Evolutionary conservation across 1,284 basidiomycete species (phyloP), one percentile per base, ranked within the genome.

Genomic region (Schizopora paradoxa): DNA sequence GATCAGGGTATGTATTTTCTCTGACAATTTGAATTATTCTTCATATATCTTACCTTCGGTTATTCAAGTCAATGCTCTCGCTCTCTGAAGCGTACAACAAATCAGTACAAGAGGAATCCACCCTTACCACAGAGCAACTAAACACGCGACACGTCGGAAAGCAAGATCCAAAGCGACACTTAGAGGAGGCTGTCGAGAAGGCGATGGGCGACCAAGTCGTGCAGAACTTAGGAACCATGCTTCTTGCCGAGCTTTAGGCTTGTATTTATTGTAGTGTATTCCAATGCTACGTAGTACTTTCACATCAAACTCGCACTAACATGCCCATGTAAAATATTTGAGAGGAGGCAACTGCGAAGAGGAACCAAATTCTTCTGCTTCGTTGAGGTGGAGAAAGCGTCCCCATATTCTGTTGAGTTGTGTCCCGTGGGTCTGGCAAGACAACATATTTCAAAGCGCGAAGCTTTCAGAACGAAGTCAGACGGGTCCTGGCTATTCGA

Each of bases 131-230:
- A 13, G 90, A 95, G 40, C 91, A 96, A 62, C 75, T 96, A 40
- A 94, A 95, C 70, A 96, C 91, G 45, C 80, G 93, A 53, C 94
- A 97, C 66, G 93, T 98, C 56, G 94, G 94, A 50, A 98, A 96
- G 68, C 91, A 95, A 59, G 93, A 98, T 70, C 93, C 93, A 35
- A 98, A 97, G 70, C 80, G 93, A 57, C 93, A 98, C 72, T 66
- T 98, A 54, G 92, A 95, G 61, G 94, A 96, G 67, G 86, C 88
- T 23, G 94, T 95, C n/a, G 93, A 96, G 68, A 89, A 86, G 66
- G 90, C 91, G 1, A 95, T 98, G 82, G 91, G 90, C 13, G 85
- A 94, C 66, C 91, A 96, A 67, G 92, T 97, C 51, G 86, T 93
- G 31, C 93, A 97, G 69, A 91, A 88, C 61, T 66, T 95, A 54